Evolutionary conservation across 495 filamentous ascomycete genomes (phyloP).

Genomic region (Viridothelium virens): DNA sequence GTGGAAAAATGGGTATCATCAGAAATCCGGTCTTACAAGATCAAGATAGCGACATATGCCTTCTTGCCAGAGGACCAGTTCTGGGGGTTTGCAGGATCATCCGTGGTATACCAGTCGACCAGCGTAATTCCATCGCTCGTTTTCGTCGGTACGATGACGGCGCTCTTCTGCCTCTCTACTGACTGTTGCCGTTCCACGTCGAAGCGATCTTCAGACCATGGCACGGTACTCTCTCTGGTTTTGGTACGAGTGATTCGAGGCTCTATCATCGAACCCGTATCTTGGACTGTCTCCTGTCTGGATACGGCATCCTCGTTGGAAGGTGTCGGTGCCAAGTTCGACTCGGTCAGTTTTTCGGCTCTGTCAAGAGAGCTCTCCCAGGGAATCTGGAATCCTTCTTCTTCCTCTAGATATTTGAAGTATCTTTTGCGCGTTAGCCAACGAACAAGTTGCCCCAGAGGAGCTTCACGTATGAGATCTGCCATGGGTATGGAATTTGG

Average conservation of each 20-base stretch:
- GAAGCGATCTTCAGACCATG: conserved; percentile 1
- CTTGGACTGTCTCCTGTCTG: background rate
- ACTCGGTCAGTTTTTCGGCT: background rate
- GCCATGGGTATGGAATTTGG: background rate
- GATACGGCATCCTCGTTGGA: background rate
- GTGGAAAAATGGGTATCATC: background rate
- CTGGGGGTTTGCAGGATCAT: conserved; percentile 48
- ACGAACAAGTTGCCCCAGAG: conserved; percentile 32
- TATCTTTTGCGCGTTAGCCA: conserved; percentile 25
- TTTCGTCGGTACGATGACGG: conserved; percentile 6
- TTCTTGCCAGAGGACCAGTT: conserved; percentile 45
- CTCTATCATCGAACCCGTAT: background rate
- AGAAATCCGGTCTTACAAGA: background rate
- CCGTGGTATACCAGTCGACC: conserved; percentile 50
- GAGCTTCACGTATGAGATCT: conserved; percentile 35
- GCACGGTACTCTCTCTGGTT: background rate
- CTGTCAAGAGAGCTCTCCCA: background rate
- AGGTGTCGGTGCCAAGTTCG: background rate
- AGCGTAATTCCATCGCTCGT: conserved; percentile 32
- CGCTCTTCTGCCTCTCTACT: background rate
- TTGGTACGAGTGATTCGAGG: conserved; percentile 1
- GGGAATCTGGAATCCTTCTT: conserved; percentile 43
- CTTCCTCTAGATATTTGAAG: conserved; percentile 33
- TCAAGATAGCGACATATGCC: background rate
- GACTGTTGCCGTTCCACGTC: background rate